Conservation (phyloP, 2,329 filamentous ascomycete species). For the Leptographium radiaticola region DNA sequence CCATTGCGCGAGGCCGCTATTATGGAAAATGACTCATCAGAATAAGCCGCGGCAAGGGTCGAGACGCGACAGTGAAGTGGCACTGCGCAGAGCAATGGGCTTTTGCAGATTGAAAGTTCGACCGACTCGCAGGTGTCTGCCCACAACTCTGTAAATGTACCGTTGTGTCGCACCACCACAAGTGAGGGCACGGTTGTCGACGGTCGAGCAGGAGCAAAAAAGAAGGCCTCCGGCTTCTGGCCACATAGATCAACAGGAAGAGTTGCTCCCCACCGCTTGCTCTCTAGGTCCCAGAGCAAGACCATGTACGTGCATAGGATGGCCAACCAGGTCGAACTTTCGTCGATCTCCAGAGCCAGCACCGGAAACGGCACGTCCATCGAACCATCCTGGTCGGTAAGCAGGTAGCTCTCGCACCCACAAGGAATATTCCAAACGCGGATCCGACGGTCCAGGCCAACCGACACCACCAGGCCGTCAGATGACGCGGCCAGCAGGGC, state of each 20-base stretch:
- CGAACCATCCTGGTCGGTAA: constrained; percentile 24
- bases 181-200: constrained; percentile 30
- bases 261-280: constrained; percentile 42
- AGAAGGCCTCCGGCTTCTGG: constrained; percentile 48
- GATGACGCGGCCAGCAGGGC: constrained; percentile 48
- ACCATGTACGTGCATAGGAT: constrained; percentile 47
- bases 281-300: constrained; percentile 48
- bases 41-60: not conserved
- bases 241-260: constrained; percentile 41
- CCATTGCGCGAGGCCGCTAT: constrained; percentile 37
- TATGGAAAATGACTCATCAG: constrained; percentile 19
- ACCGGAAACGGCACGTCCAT: constrained; percentile 38
- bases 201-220: constrained; percentile 38
- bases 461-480: constrained; percentile 53
- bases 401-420: constrained; percentile 27
- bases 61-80: constrained; percentile 17
- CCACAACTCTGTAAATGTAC: constrained; percentile 45
- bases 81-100: constrained; percentile 36
- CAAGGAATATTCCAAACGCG: constrained; percentile 49
- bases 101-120: constrained; percentile 37
- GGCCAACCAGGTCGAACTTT: constrained; percentile 51
- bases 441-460: constrained; percentile 57
- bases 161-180: constrained; percentile 51
- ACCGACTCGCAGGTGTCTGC: constrained; percentile 28
- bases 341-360: constrained; percentile 50